These are phyloP conservation scores for Capsicum chinense DNA, from an alignment of 257 asterid genomes.

Conservation along the genomic window DNA sequence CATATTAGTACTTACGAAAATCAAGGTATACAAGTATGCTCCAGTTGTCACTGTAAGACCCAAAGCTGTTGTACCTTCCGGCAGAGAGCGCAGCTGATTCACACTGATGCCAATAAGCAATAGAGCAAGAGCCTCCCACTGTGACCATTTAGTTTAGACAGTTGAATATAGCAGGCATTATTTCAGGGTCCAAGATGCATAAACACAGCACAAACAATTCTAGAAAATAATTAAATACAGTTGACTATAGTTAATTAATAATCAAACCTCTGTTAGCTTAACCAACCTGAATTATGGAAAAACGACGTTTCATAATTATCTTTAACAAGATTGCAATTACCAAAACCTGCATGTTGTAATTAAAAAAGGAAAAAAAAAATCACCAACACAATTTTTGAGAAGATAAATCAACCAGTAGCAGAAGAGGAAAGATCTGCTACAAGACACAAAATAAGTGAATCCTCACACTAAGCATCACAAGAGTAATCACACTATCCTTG, in stretches of 20 bases:
- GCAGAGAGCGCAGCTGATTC: slow-evolving; percentile 88
- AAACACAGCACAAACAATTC: slow-evolving; percentile 12
- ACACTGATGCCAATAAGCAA: slow-evolving; percentile 94
- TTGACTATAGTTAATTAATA: not conserved
- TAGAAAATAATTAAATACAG: not conserved
- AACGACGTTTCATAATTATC: slow-evolving; percentile 85
- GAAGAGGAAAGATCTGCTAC: slow-evolving; percentile 19
- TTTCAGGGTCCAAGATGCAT: slow-evolving; percentile 10
- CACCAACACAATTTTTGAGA: slow-evolving; percentile 21
- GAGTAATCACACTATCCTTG: slow-evolving; percentile 22
- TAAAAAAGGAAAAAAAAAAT: slow-evolving; percentile 9
- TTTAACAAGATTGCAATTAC: slow-evolving; percentile 92
- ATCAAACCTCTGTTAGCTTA: slow-evolving; percentile 6
- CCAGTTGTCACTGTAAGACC: slow-evolving; percentile 83
- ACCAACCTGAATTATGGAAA: slow-evolving; percentile 94
- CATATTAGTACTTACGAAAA: slow-evolving; percentile 74
- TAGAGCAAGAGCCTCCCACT: slow-evolving; percentile 99
- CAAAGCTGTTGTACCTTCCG: slow-evolving; percentile 79
- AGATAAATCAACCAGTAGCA: slow-evolving; percentile 16
- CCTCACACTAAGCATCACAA: slow-evolving; percentile 20
- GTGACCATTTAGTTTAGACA: slow-evolving; percentile 34
- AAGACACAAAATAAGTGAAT: not conserved
- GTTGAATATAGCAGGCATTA: not conserved
- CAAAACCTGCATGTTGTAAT: slow-evolving; percentile 68
- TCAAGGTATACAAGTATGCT: slow-evolving; percentile 83